Conservation (phyloP, 2,329 filamentous ascomycete species). For the Chaetomium globosum region DNA sequence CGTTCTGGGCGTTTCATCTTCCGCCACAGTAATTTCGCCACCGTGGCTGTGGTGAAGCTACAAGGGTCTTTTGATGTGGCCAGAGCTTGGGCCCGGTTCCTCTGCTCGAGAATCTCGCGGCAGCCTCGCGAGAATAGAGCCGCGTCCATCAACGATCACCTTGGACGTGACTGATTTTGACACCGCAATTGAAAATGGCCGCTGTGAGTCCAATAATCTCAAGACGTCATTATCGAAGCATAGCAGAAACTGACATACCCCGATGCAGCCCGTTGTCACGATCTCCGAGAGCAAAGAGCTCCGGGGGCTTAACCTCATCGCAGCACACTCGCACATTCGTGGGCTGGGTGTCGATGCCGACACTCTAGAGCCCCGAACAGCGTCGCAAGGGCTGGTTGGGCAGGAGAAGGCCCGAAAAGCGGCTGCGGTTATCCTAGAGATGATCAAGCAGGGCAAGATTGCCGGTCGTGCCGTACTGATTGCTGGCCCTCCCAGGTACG, state of each 20-base stretch:
- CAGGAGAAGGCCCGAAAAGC: constrained; percentile 97
- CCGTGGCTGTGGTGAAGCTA: background rate
- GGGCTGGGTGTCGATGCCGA: constrained; percentile 91
- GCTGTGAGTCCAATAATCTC: constrained; percentile 48
- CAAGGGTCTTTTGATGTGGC: background rate
- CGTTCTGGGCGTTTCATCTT: background rate
- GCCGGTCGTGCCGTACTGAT: constrained; percentile 93
- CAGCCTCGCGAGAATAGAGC: background rate
- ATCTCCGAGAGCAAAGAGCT: constrained; percentile 95
- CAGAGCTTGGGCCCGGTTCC: background rate
- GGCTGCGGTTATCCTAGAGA: constrained; percentile 92
- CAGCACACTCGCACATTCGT: constrained; percentile 96
- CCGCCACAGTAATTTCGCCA: background rate
- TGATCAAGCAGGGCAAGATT: constrained; percentile 99
- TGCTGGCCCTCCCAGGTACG: constrained; percentile 81
- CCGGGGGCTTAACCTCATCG: constrained; percentile 93
- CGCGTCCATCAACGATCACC: constrained; percentile 17
- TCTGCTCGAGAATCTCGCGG: background rate
- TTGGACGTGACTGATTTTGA: constrained; percentile 19
- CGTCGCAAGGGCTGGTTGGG: constrained; percentile 91
- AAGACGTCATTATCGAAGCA: background rate
- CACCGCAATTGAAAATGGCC: constrained; percentile 49
- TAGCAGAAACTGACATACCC: constrained; percentile 16
- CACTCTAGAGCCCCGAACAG: constrained; percentile 79
- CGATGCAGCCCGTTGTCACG: constrained; percentile 64